Conservation (phyloP, 371 early-diverging fungal genomes). For the Synchytrium microbalum region DNA sequence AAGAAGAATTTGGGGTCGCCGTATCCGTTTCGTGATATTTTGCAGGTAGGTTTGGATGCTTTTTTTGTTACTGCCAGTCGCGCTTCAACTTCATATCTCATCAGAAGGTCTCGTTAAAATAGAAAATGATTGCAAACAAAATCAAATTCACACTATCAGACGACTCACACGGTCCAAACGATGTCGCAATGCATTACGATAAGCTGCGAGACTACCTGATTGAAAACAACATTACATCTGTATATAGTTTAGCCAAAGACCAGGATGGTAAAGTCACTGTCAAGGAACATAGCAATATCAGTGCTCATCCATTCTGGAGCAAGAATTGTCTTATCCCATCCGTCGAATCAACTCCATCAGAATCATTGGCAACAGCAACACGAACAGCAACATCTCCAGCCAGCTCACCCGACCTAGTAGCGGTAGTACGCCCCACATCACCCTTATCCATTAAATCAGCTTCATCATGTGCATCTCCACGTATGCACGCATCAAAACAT, state of each 20-base stretch:
- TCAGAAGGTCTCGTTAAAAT: background rate
- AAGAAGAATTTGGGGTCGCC: constrained; percentile 79
- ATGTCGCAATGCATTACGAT: constrained; percentile 77
- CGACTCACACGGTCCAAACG: constrained; percentile 84
- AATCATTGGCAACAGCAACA: background rate
- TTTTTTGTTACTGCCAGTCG: no score
- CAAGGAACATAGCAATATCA: background rate
- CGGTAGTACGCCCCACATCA: background rate
- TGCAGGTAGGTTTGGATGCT: constrained; percentile 48
- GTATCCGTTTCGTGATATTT: constrained; percentile 76
- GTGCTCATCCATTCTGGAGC: background rate
- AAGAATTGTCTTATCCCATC: background rate
- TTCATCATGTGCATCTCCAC: background rate
- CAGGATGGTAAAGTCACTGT: background rate
- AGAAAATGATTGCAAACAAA: constrained; percentile 55
- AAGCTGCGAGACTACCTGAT: constrained; percentile 45
- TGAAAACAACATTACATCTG: constrained; percentile 35
- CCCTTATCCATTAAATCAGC: background rate
- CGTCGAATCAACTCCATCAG: background rate
- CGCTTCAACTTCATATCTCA: background rate
- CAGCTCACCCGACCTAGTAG: background rate
- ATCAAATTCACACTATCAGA: constrained; percentile 81
- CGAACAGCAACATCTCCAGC: background rate
- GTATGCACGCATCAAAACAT: no score
- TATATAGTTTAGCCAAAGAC: constrained; percentile 39